A percentile compares a stretch with the other conserved stretches of the same genome.
phyloP scores from a whole-genome alignment of 1,284 basidiomycete genomes.

The Cutaneotrichosporon cavernicola region DNA sequence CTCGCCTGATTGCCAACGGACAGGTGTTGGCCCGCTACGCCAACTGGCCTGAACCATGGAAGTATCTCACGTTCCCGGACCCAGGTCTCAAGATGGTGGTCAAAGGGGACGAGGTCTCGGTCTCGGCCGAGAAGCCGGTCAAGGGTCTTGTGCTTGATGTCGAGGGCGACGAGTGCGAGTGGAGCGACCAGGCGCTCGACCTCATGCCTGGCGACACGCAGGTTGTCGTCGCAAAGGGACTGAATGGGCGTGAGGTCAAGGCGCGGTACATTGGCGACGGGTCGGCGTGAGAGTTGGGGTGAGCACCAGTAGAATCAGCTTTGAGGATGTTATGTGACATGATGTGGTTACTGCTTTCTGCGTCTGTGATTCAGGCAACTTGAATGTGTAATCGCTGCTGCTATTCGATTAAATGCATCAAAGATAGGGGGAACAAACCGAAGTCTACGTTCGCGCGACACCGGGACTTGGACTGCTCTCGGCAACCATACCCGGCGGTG shows the following conservation, averaged over 20 bases:
- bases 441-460: too few relatives aligned
- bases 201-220: conserved; percentile 79
- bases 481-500: background rate
- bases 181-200: conserved; percentile 85
- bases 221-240: conserved; percentile 61
- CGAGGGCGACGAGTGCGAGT: conserved; percentile 61
- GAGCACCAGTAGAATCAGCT: background rate
- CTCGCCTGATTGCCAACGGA: conserved; percentile 59
- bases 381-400: background rate
- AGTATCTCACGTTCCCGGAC: conserved; percentile 77
- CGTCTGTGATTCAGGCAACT: too few relatives aligned
- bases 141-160: conserved; percentile 81
- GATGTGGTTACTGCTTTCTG: background rate
- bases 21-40: conserved; percentile 67
- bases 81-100: conserved; percentile 61
- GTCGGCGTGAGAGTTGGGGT: background rate
- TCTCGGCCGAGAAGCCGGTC: conserved; percentile 68
- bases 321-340: background rate
- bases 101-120: conserved; percentile 62
- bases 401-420: background rate
- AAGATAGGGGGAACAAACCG: too few relatives aligned
- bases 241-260: conserved; percentile 65
- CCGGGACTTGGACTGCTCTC: background rate
- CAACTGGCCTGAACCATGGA: conserved; percentile 82
- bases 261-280: conserved; percentile 52